Base-by-base conservation (phyloP, 345 rosid species). In the Salix exigua region DNA sequence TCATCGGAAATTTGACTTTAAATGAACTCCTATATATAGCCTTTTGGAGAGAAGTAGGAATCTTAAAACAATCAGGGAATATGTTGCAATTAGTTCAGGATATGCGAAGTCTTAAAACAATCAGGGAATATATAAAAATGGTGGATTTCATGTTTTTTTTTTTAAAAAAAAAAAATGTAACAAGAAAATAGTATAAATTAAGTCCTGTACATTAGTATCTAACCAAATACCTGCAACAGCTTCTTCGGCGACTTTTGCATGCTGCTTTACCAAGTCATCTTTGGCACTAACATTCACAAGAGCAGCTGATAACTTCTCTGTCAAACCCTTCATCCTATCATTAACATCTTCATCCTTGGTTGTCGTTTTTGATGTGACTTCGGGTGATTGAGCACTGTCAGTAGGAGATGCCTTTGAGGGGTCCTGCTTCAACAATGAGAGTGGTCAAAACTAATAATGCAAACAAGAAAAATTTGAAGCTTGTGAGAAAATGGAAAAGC, bases 241-340 rank as follows among this genome's bases (percentile, higher is more conserved):
- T 87, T 96, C 99, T 80, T 96, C 99, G 60, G 99, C 97, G 73
- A 96, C 99, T 85, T 88, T 93, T 55, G 94, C 83, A 78, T 96
- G 99, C 80, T 96, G 97, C 81, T 89, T 91, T 0, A 91, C 94
- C 83, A 92, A 82, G 69, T 93, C 94, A 70, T 96, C 98, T 85
- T 93, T 91, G 79, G 92, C 86, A 78, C 86, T 89, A 50, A 92
- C 85, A 72, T 90, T 88, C 25, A 87, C 81, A 74, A 91, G 96
- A 69, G 98, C 99, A 73, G 92, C 88, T 21, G 99, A 91, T 74
- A 93, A 44, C 73, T 23, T 78, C 82, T 88, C 92, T 0, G 93
- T 87, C 79, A 94, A 80, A 69, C 63, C 75, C 81, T 66, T 94
- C 10, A 90, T 68, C 16, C 77, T 81, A 69, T 88, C 92, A 69